These are phyloP conservation scores for Bretschneidera sinensis DNA, from an alignment of 345 rosid species.

Conservation along the genomic window DNA sequence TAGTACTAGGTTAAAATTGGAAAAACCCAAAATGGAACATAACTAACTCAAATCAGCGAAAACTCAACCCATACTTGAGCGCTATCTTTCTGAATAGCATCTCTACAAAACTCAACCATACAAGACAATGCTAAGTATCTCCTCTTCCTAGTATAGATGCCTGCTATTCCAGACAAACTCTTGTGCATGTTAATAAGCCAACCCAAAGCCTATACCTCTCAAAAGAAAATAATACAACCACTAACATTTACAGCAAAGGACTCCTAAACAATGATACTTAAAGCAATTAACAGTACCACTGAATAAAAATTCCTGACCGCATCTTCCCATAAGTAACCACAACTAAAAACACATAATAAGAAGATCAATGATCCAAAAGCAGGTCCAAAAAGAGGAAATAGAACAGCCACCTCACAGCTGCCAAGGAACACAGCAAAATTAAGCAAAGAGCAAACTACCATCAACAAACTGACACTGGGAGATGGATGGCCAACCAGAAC, in stretches of 20 bases:
- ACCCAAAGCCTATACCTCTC: too few relatives aligned
- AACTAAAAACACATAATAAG: background rate
- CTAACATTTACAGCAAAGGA: background rate
- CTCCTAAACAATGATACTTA: background rate
- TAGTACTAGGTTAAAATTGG: too few relatives aligned
- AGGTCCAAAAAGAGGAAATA: background rate
- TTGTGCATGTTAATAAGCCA: too few relatives aligned
- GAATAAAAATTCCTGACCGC: background rate
- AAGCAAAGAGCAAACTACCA: background rate
- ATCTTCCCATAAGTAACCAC: background rate
- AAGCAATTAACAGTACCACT: background rate
- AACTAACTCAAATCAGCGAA: too few relatives aligned
- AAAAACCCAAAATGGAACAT: background rate
- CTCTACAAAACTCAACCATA: background rate
- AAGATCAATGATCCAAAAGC: background rate
- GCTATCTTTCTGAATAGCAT: background rate
- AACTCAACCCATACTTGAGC: too few relatives aligned
- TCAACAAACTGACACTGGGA: background rate
- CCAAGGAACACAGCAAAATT: background rate
- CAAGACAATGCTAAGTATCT: background rate
- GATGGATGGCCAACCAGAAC: too few relatives aligned
- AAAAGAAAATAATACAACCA: too few relatives aligned
- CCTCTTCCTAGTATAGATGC: background rate
- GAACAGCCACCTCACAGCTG: background rate
- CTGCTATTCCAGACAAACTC: background rate